These are phyloP conservation scores for Colletotrichum gigasporum DNA, from an alignment of 2,329 filamentous ascomycete species.

Conservation along the genomic window DNA sequence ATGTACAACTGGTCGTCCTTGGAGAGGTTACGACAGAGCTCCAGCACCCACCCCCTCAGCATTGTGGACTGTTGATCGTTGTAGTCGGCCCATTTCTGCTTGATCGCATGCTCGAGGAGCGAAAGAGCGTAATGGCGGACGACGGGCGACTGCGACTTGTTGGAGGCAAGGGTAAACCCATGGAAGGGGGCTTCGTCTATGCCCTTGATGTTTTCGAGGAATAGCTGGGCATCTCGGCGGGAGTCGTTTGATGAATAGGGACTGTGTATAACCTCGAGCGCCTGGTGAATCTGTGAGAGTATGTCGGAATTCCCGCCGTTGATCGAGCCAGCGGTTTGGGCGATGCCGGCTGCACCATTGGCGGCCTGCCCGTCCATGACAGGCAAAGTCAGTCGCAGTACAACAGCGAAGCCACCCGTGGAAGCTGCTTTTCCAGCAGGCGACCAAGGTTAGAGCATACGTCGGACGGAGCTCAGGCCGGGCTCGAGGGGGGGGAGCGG, in stretches of 20 bases:
- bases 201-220: slow-evolving; percentile 86
- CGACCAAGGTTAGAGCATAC: slow-evolving; percentile 14
- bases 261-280: slow-evolving; percentile 88
- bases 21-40: slow-evolving; percentile 77
- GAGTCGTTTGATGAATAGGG: slow-evolving; percentile 82
- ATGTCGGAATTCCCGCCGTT: slow-evolving; percentile 53
- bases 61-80: slow-evolving; percentile 71
- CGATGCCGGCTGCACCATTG: slow-evolving; percentile 43
- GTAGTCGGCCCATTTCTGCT: slow-evolving; percentile 84
- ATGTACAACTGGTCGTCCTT: slow-evolving; percentile 82
- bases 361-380: slow-evolving; percentile 43
- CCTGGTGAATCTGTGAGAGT: slow-evolving; percentile 79
- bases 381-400: slow-evolving; percentile 20
- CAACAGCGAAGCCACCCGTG: slow-evolving; percentile 2
- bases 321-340: slow-evolving; percentile 37
- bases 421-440: slow-evolving; percentile 26
- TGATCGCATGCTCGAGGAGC: slow-evolving; percentile 88
- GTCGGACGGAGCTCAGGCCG: slow-evolving; percentile 1
- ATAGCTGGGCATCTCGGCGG: slow-evolving; percentile 83
- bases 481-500: neutral
- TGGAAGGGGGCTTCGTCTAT: slow-evolving; percentile 82
- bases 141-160: slow-evolving; percentile 78
- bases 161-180: slow-evolving; percentile 83
- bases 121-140: slow-evolving; percentile 95
- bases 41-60: slow-evolving; percentile 80